Base-by-base conservation (phyloP, 1,284 basidiomycete genomes). In the Heliocybe sulcata region DNA sequence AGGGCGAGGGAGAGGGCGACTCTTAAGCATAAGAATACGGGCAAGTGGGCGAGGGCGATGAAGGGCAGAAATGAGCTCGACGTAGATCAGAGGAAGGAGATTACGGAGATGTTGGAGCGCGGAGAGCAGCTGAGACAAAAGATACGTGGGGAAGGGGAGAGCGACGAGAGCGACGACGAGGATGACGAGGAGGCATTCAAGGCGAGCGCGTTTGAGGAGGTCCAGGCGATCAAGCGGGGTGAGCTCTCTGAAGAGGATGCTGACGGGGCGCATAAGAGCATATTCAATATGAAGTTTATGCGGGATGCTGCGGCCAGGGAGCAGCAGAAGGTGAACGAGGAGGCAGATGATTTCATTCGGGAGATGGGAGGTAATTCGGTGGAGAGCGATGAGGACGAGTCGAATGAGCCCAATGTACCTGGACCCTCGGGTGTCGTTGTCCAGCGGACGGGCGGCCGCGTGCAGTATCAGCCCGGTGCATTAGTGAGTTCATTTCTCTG, bases 201-300 rank as follows among this genome's bases (percentile, higher is more conserved):
- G 64, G 73, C 74, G 4, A 69, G 70, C 14, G 90, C 89, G 2
- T 92, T 92, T 60, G 82, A 92, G 38, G 90, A 93, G 70, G 72
- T 94, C 19, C 71, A 72, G 31, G 67, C 67, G 35, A 65, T 90
- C 23, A 70, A 77, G 42, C 68, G 67, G 20, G 69, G 72, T 11
- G 74, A 74, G 8, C 59, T 12, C 61, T 60, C 29, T 59, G 61
- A n/a, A 1, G 68, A 67, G 8, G 70, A 63, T 16, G 63, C 53
- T 12, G 65, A 62, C 11, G 66, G 66, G 58, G 79, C 80, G 63
- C 73, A 76, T 56, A 85, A 85, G 65, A 82, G 85, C 64, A 78
- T 96, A 11, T 89, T 94, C 69, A 79, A 83, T 61, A 95, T 97
- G 94, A 94, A 94, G 71, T 97, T 97, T 70, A 97, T 97, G 94